A percentile compares a stretch with the other conserved stretches of the same genome.
These are phyloP conservation scores for Naganishia onofrii DNA, from an alignment of 768 basidiomycete genomes.

Conservation along the genomic window DNA sequence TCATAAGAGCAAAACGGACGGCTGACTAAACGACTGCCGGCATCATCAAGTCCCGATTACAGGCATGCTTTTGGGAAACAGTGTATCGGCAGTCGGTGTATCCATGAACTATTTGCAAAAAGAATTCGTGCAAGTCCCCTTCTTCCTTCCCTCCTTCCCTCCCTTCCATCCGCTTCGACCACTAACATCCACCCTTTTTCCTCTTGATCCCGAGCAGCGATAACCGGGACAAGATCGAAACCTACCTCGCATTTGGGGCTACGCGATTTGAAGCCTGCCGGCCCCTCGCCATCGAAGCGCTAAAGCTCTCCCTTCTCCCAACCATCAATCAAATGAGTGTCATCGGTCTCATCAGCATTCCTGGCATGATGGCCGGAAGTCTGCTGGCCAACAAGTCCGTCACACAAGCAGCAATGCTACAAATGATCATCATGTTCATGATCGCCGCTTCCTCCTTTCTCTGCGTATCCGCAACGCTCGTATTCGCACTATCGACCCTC, in stretches of 20 bases:
- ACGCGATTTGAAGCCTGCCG: conserved; percentile 77
- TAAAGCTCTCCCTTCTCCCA: conserved; percentile 75
- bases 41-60: no score
- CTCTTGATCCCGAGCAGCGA: conserved; percentile 58
- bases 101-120: conserved; percentile 68
- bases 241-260: conserved; percentile 80
- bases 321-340: conserved; percentile 78
- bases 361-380: conserved; percentile 87
- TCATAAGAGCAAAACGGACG: background rate
- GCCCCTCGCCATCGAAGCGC: conserved; percentile 72
- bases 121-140: conserved; percentile 71
- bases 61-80: conserved; percentile 78
- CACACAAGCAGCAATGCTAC: conserved; percentile 76
- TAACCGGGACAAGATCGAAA: conserved; percentile 80
- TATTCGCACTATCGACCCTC: conserved; percentile 62
- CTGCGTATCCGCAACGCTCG: conserved; percentile 64
- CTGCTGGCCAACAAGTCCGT: conserved; percentile 71
- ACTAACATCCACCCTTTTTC: background rate
- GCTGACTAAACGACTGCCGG: no score
- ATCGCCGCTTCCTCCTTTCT: conserved; percentile 74
- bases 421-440: conserved; percentile 95
- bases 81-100: conserved; percentile 73
- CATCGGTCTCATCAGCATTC: conserved; percentile 53
- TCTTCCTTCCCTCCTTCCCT: background rate
- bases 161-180: background rate